phyloP scores from a whole-genome alignment of 495 filamentous ascomycete genomes.

The Bacidia gigantensis region DNA sequence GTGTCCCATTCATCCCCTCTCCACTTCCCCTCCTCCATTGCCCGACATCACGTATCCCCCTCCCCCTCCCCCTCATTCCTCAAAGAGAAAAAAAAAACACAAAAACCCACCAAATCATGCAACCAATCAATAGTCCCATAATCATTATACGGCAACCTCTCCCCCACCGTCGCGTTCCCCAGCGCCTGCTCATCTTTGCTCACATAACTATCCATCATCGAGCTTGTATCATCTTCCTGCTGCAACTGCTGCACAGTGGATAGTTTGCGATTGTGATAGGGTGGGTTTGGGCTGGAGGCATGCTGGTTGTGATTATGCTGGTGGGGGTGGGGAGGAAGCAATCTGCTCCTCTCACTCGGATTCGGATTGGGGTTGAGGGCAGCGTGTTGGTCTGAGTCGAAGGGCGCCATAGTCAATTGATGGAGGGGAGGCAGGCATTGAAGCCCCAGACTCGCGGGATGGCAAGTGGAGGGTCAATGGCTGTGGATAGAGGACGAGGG shows the following conservation, averaged over 20 bases:
- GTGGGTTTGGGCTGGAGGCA: not conserved
- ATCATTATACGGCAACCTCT: conserved; percentile 43
- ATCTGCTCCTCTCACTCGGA: not conserved
- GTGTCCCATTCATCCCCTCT: not conserved
- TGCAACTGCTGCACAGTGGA: conserved; percentile 10
- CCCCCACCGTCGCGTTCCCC: conserved; percentile 31
- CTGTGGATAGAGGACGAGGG: too few relatives aligned
- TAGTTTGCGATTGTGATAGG: not conserved
- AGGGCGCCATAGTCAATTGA: not conserved
- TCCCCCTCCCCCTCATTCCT: not conserved
- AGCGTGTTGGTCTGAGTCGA: not conserved
- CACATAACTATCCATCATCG: conserved; percentile 21
- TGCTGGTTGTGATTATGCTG: not conserved
- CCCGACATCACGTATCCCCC: not conserved
- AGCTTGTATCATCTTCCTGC: conserved; percentile 24
- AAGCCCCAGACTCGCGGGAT: too few relatives aligned
- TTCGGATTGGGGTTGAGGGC: not conserved
- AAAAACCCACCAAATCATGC: conserved; percentile 34
- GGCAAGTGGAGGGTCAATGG: not conserved
- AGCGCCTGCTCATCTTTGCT: conserved; percentile 34
- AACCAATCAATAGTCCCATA: conserved; percentile 48
- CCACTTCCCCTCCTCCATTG: not conserved
- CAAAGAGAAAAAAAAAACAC: not conserved
- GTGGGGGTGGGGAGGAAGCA: not conserved
- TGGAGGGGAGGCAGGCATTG: too few relatives aligned